phyloP scores from a whole-genome alignment of 768 basidiomycete species.

The Clitopilus passeckerianus region DNA sequence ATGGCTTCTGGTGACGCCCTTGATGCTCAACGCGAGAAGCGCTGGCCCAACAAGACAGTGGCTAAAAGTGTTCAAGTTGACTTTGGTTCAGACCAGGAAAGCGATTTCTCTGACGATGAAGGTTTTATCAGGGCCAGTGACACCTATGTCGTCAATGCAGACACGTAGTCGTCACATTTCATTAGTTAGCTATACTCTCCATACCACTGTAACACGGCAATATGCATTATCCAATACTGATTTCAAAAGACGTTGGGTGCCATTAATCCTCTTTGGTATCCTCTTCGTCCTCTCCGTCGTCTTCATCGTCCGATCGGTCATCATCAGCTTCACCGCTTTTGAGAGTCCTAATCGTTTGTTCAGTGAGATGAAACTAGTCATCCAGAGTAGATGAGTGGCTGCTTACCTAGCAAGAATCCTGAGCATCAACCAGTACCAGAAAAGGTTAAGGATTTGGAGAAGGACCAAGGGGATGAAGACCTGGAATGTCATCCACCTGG shows the following conservation, averaged over 20 bases:
- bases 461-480: conserved; percentile 71
- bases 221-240: no score
- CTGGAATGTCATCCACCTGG: conserved; percentile 77
- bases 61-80: conserved; percentile 43
- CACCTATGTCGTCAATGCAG: background rate
- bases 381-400: background rate
- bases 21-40: conserved; percentile 70
- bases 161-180: background rate
- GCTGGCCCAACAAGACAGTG: conserved; percentile 67
- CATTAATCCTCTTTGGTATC: conserved; percentile 17
- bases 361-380: conserved; percentile 4
- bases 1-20: conserved; percentile 76
- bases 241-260: background rate
- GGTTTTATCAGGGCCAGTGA: conserved; percentile 10
- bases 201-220: background rate
- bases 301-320: conserved; percentile 79
- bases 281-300: conserved; percentile 35
- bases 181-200: conserved; percentile 1
- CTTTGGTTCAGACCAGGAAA: conserved; percentile 56
- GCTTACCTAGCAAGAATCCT: conserved; percentile 72
- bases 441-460: conserved; percentile 81
- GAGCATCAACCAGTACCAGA: conserved; percentile 88
- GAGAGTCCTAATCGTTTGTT: conserved; percentile 43
- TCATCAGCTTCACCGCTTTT: conserved; percentile 47
- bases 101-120: conserved; percentile 42